These are phyloP conservation scores for Colletotrichum trifolii DNA, from an alignment of 2,329 filamentous ascomycete genomes.

Conservation along the genomic window DNA sequence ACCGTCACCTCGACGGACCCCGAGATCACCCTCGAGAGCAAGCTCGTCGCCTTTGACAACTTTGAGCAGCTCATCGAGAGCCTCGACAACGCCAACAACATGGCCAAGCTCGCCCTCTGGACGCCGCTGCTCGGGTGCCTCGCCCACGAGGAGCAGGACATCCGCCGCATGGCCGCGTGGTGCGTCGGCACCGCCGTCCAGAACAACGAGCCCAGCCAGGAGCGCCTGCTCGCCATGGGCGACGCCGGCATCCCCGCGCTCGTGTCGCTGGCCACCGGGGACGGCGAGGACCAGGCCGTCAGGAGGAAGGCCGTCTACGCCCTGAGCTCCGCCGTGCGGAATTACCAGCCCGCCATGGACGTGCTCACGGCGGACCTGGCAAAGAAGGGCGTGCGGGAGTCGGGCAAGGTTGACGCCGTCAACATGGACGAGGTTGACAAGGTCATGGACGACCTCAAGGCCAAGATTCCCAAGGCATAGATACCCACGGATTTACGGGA, in stretches of 20 bases:
- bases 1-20: slow-evolving; percentile 73
- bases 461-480: slow-evolving; percentile 44
- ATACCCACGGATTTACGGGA: slow-evolving; percentile 12
- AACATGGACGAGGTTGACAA: slow-evolving; percentile 90
- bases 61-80: slow-evolving; percentile 92
- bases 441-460: slow-evolving; percentile 74
- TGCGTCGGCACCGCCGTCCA: slow-evolving; percentile 94
- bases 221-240: slow-evolving; percentile 71
- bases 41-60: slow-evolving; percentile 90
- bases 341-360: slow-evolving; percentile 88
- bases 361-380: slow-evolving; percentile 70
- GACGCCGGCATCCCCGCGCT: slow-evolving; percentile 73
- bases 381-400: slow-evolving; percentile 62
- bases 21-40: slow-evolving; percentile 77
- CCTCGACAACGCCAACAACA: slow-evolving; percentile 97
- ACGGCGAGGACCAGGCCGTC: slow-evolving; percentile 70
- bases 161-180: slow-evolving; percentile 91
- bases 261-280: slow-evolving; percentile 70
- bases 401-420: slow-evolving; percentile 76
- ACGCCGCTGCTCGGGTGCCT: slow-evolving; percentile 79
- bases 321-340: slow-evolving; percentile 85
- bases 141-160: slow-evolving; percentile 73
- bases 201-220: slow-evolving; percentile 90
- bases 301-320: slow-evolving; percentile 91
- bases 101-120: slow-evolving; percentile 84